These are phyloP conservation scores for Gentiana dahurica DNA, from an alignment of 257 asterid species.

Conservation along the genomic window DNA sequence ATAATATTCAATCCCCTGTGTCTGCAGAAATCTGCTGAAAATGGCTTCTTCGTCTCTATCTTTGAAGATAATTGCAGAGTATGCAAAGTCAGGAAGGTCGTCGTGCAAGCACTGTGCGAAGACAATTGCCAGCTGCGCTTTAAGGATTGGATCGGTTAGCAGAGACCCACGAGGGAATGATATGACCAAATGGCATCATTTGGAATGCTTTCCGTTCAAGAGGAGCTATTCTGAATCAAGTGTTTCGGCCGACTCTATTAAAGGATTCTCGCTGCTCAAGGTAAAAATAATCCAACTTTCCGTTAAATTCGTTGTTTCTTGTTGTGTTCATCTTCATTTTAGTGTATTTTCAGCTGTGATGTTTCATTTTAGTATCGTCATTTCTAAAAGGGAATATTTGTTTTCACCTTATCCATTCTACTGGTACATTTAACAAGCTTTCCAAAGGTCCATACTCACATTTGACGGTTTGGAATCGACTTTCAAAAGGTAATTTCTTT, in stretches of 20 bases:
- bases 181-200: slow-evolving; percentile 89
- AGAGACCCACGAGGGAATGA: slow-evolving; percentile 80
- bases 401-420: no score
- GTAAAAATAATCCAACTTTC: slow-evolving; percentile 13
- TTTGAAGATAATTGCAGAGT: slow-evolving; percentile 50
- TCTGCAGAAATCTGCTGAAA: not conserved
- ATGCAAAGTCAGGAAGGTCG: slow-evolving; percentile 84
- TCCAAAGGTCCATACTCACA: no score
- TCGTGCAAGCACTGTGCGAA: slow-evolving; percentile 79
- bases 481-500: no score
- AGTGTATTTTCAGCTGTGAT: no score
- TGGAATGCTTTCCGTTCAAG: slow-evolving; percentile 47
- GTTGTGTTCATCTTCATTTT: not conserved
- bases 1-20: not conserved
- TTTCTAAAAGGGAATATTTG: no score
- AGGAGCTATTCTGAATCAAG: slow-evolving; percentile 13
- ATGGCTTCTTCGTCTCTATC: slow-evolving; percentile 30
- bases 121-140: slow-evolving; percentile 43
- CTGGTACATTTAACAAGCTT: no score
- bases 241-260: slow-evolving; percentile 41
- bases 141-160: slow-evolving; percentile 61
- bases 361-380: no score
- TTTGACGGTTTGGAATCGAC: no score
- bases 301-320: not conserved
- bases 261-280: slow-evolving; percentile 77